phyloP scores from a whole-genome alignment of 352 stramenopile species.

The Phytopythium ostracodes region DNA sequence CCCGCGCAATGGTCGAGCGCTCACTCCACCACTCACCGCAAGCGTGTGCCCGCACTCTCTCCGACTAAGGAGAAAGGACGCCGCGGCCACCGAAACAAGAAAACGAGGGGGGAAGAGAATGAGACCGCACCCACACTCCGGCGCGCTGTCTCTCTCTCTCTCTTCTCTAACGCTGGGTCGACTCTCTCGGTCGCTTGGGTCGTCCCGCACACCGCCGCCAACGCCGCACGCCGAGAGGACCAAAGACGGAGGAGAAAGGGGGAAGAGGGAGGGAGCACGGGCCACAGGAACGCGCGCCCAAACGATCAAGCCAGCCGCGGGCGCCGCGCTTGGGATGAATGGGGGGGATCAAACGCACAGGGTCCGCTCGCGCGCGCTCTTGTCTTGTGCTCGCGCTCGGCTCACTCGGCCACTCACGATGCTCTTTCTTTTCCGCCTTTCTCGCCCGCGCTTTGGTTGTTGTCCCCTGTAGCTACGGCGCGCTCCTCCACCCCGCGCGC shows the following conservation, averaged over 20 bases:
- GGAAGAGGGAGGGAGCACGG: too few relatives aligned
- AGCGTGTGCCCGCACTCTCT: not conserved
- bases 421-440: constrained; percentile 3
- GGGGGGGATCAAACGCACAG: too few relatives aligned
- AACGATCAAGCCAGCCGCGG: not conserved
- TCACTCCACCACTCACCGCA: not conserved
- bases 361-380: not conserved
- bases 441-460: not conserved
- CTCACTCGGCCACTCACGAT: not conserved
- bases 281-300: not conserved
- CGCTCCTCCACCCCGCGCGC: constrained; percentile 3
- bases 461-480: not conserved
- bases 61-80: not conserved
- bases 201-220: not conserved
- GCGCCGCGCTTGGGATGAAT: not conserved
- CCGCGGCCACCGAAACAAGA: not conserved
- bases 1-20: not conserved
- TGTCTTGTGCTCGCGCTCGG: not conserved
- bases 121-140: not conserved
- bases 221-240: too few relatives aligned
- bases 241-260: not conserved
- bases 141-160: too few relatives aligned
- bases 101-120: not conserved
- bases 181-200: not conserved
- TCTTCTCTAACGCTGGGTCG: not conserved